Base-by-base conservation (phyloP, 2,329 filamentous ascomycete genomes). In the Fusarium multiceps region DNA sequence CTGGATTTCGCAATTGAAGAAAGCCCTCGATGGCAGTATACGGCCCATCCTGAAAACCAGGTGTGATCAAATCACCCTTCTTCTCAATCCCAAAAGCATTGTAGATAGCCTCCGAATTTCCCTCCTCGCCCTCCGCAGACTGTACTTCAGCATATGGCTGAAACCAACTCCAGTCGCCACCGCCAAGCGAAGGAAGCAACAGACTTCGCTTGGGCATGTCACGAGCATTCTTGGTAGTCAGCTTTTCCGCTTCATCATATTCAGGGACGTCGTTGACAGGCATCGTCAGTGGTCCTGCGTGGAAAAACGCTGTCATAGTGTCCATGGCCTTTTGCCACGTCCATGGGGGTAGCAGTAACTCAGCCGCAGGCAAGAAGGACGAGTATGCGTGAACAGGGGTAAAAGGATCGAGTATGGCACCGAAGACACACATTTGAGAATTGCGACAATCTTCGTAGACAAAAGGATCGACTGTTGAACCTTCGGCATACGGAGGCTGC, bases 261-360 rank as follows among this genome's bases (percentile, higher is more conserved):
- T 69, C 68, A 14, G n/a, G 50, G 9, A 78, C 66, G 12, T 77
- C 68, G 1, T 34, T 37, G 13, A 56, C 53, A 4, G 74, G 71
- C 9, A 80, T 42, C 0, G 75, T 66, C 28, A 32, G 13, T 7
- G 40, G 40, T 8, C 82, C 82, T 0, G 74, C 55, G 49, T 79
- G 78, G 66, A 82, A 82, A 54, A 83, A 83, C 1, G 80, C 80
- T 0, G 75, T 80, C 76, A 83, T 83, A 3, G 59, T 75, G 13
- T 74, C 62, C 66, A 83, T 62, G 7, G 80, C 80, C 0, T 47
- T 27, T 57, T 83, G 75, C 76, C 77, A 78, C 0, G 78, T 80
- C 81, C 80, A 83, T 0, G 70, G 13, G 1, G 79, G 79, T 3
- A 83, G 63, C 13, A 45, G 30, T 0, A 82, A 72, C 4, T 55